phyloP scores from a whole-genome alignment of 768 basidiomycete genomes.

The Gloeophyllum trabeum region DNA sequence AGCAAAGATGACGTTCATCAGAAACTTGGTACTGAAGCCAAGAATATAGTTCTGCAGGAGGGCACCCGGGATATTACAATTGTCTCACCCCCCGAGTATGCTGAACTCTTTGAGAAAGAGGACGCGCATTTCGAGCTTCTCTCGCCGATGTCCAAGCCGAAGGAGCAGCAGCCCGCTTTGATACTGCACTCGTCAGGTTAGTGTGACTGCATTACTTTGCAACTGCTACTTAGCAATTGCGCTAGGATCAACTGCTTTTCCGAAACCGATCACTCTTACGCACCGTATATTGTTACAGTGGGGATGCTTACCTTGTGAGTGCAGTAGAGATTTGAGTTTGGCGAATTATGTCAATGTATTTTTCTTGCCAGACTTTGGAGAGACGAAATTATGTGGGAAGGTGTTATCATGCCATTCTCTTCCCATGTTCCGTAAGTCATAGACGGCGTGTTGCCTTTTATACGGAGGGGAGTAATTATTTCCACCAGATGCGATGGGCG shows the following conservation, averaged over 20 bases:
- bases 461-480: slow-evolving; percentile 4
- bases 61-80: too few species aligned
- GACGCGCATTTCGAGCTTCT: background rate
- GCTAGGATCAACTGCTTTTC: slow-evolving; percentile 17
- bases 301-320: slow-evolving; percentile 7
- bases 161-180: background rate
- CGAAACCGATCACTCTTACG: slow-evolving; percentile 14
- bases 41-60: too few species aligned
- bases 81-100: background rate
- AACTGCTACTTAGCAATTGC: background rate
- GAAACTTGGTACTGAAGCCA: background rate
- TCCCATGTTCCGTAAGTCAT: slow-evolving; percentile 15
- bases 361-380: slow-evolving; percentile 5
- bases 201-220: background rate
- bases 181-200: slow-evolving; percentile 11
- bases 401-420: slow-evolving; percentile 9
- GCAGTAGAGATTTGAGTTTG: too few species aligned
- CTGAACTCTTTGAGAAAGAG: background rate
- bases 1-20: slow-evolving; percentile 6
- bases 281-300: slow-evolving; percentile 9
- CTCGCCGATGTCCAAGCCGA: background rate
- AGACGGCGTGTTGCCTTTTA: slow-evolving; percentile 1
- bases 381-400: slow-evolving; percentile 9
- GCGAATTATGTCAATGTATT: background rate
- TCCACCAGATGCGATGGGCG: slow-evolving; percentile 5